These are phyloP conservation scores for Galerina sulciceps DNA, from an alignment of 768 basidiomycete genomes.

Conservation along the genomic window DNA sequence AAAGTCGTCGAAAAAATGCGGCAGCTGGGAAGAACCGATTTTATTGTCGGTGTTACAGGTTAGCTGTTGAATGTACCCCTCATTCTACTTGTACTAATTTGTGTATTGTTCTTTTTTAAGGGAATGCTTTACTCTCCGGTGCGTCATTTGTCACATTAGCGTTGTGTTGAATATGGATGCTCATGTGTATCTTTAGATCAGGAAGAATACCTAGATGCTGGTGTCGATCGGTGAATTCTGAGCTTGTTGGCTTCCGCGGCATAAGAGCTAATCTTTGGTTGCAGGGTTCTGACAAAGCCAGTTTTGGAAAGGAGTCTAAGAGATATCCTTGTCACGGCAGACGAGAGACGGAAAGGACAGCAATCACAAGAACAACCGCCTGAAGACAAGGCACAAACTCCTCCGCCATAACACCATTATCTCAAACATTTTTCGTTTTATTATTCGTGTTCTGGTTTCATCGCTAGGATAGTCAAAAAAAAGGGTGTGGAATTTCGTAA, in stretches of 20 bases:
- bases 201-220: constrained; percentile 75
- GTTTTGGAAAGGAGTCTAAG: constrained; percentile 64
- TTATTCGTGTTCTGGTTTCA: not conserved
- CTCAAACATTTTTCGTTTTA: not conserved
- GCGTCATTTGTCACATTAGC: constrained; percentile 20
- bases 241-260: not conserved
- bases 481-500: no score
- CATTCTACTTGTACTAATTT: not conserved
- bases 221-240: constrained; percentile 67
- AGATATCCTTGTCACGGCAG: constrained; percentile 48
- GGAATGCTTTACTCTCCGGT: constrained; percentile 58
- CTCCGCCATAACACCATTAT: constrained; percentile 9
- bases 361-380: not conserved
- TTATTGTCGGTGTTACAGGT: constrained; percentile 86
- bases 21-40: constrained; percentile 66
- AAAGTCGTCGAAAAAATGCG: constrained; percentile 69
- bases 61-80: constrained; percentile 12
- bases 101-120: constrained; percentile 27
- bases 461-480: not conserved
- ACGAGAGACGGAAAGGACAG: constrained; percentile 46
- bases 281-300: constrained; percentile 79
- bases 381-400: constrained; percentile 1
- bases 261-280: constrained; percentile 13
- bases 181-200: constrained; percentile 54
- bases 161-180: constrained; percentile 1